A percentile compares a stretch with the other conserved stretches of the same genome.
These are phyloP conservation scores for Ceratobasidium sp. DNA, from an alignment of 1,284 basidiomycete species.

Conservation along the genomic window DNA sequence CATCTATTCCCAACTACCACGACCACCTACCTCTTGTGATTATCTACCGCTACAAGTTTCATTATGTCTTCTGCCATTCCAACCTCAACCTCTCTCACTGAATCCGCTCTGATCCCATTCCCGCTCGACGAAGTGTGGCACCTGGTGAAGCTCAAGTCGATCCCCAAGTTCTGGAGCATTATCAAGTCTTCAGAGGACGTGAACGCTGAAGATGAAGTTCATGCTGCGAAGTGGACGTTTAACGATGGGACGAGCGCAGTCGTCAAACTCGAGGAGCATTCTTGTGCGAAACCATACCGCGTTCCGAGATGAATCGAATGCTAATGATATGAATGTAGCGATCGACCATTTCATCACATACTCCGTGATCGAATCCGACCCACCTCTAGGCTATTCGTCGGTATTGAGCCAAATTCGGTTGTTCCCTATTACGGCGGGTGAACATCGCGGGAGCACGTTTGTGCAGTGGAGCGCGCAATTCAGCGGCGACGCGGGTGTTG, in stretches of 20 bases:
- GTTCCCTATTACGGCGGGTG: conserved; percentile 32
- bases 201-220: conserved; percentile 26
- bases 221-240: conserved; percentile 34
- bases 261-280: conserved; percentile 37
- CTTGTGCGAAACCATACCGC: conserved; percentile 27
- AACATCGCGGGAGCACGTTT: conserved; percentile 31
- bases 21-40: too few relatives aligned
- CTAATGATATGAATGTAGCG: conserved; percentile 1
- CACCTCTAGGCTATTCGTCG: conserved; percentile 28
- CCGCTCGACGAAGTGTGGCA: conserved; percentile 35
- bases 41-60: too few relatives aligned
- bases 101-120: conserved; percentile 36
- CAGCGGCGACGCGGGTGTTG: conserved; percentile 31
- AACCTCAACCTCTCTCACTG: conserved; percentile 33
- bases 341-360: conserved; percentile 39
- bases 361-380: conserved; percentile 36
- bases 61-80: conserved; percentile 32
- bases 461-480: conserved; percentile 40
- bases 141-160: conserved; percentile 38
- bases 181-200: conserved; percentile 32
- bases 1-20: background rate
- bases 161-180: conserved; percentile 38
- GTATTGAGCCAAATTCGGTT: conserved; percentile 38
- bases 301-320: too few relatives aligned
- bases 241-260: conserved; percentile 25